These are phyloP conservation scores for Pyrenochaeta sp. DNA, from an alignment of 2,329 filamentous ascomycete species.

Conservation along the genomic window DNA sequence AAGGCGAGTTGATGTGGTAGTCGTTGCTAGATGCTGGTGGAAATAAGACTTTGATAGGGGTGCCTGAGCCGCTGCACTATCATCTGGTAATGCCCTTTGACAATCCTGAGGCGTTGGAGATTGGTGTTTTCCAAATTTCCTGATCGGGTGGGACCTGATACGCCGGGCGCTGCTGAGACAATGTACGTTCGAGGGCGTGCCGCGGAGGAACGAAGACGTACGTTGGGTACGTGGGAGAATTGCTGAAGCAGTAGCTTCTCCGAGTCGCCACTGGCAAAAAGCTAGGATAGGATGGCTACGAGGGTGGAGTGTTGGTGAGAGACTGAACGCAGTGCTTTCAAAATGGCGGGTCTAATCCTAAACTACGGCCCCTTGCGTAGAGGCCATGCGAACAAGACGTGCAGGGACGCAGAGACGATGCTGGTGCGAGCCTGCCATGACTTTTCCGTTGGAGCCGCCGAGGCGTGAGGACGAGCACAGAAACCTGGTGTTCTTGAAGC, in stretches of 20 bases:
- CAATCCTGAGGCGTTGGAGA: conserved; percentile 11
- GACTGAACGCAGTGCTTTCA: conserved; percentile 23
- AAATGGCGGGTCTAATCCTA: conserved; percentile 23
- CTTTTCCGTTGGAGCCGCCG: conserved; percentile 38
- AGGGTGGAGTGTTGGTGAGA: conserved; percentile 28
- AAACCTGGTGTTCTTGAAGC: conserved; percentile 28
- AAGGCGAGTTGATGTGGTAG: background rate
- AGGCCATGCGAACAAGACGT: conserved; percentile 29
- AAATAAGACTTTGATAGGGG: conserved; percentile 4
- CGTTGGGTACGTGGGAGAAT: conserved; percentile 14
- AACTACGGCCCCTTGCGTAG: conserved; percentile 29
- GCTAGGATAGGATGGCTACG: conserved; percentile 22
- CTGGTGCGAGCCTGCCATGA: conserved; percentile 30
- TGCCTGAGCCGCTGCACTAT: conserved; percentile 21
- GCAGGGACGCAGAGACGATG: conserved; percentile 22
- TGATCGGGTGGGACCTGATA: conserved; percentile 32
- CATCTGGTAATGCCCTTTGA: conserved; percentile 14
- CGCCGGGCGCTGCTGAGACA: conserved; percentile 45
- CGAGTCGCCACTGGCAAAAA: conserved; percentile 23
- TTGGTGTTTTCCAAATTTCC: conserved; percentile 9
- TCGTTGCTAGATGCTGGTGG: background rate
- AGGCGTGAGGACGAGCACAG: conserved; percentile 34
- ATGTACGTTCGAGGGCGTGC: conserved; percentile 40
- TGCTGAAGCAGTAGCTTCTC: conserved; percentile 14
- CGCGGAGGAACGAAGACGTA: conserved; percentile 15